Base-by-base conservation (phyloP, 2,329 filamentous ascomycete species). In the Talaromyces sp. region DNA sequence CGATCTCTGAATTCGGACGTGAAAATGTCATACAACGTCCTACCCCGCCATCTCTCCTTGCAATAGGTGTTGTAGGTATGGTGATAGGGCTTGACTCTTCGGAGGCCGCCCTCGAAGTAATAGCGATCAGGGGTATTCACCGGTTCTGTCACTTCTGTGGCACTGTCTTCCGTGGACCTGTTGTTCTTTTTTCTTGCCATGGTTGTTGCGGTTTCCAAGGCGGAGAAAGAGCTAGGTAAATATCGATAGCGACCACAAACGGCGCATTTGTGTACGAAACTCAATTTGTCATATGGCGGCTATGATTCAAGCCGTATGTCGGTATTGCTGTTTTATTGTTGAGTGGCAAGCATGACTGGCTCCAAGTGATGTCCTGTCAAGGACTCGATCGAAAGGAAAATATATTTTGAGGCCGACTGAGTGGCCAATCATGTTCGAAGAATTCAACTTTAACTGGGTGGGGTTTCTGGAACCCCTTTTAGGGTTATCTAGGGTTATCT, bases 1-100 rank as follows among this genome's bases (percentile, higher is more conserved):
- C 95, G 84, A 78, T 99, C 95, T 71, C 95, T 88, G 75, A 99
- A 99, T 78, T 99, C 95, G 74, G 89, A 89, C 53, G 89, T 85
- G 78, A 97, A 99, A 58, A 99, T 91, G 58, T 97, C 92, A 61
- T 97, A 83, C 56, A 99, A 81, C 67, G 86, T 85, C 43, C 92
- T 85, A 36, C 89, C 91, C 63, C 94, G 86, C 95, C 95, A 99
- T 72, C 65, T 69, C 66, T 29, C 47, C 70, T 36, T 74, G 25
- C 83, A 76, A 59, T 72, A 69, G 11, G 70, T 72, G 56, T 72
- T 77, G 40, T 75, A 77, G 56, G 71, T 71, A 61, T 74, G 72
- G 76, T 95, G 88, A 62, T 77, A 76, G 17, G 75, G 75, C 15
- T 70, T 72, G 2, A 75, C 70, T 36, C 73, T 69, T 45, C 73